Base-by-base conservation (phyloP, 129 eudicot species). In the Ambrosia artemisiifolia region DNA sequence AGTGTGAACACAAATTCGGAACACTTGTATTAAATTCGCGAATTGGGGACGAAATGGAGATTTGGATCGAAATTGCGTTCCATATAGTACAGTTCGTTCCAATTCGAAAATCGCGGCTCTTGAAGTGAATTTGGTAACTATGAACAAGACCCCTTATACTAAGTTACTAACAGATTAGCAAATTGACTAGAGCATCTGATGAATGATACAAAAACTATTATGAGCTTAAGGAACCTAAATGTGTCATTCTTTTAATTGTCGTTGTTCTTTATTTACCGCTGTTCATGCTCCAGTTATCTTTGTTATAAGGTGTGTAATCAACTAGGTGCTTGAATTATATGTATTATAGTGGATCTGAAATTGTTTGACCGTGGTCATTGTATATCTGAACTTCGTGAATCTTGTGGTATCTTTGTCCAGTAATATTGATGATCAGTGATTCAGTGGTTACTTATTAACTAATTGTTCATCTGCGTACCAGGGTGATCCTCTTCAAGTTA, bases 401-500 rank as follows among this genome's bases (percentile, higher is more conserved):
- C 4, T 36, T 38, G 11, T 28, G 54, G 63, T 36, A 50, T 60
- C 35, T 74, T 74, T 74, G 7, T 53, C 10, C 8, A 16, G 46
- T 56, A 16, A 56, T 61, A 56, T 4, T 61, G 18, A 70, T 28
- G 33, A 50, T 70, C 38, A 51, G 40, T 63, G 3, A 10, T 78
- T 70, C 38, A 51, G 40, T 63, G 3, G 14, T 78, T 63, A 30
- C 34, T 30, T 28, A 44, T 18, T 8, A 77, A 60, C 12, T 7
- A 38, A 49, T 62, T 76, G 43, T 28, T 70, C 40, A 61, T 60
- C 11, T 18, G 75, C 42, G 63, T 74, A 12, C 18, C 87, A 94
- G 98, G 96, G 96, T 57, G 93, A 90, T 81, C 77, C 83, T 32
- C 98, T 94, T 78, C 89, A 94, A 88, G 95, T 94, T 19, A 94